Evolutionary conservation across 805 yeast species (phyloP).

Genomic region (Hanseniaspora thailandica): DNA sequence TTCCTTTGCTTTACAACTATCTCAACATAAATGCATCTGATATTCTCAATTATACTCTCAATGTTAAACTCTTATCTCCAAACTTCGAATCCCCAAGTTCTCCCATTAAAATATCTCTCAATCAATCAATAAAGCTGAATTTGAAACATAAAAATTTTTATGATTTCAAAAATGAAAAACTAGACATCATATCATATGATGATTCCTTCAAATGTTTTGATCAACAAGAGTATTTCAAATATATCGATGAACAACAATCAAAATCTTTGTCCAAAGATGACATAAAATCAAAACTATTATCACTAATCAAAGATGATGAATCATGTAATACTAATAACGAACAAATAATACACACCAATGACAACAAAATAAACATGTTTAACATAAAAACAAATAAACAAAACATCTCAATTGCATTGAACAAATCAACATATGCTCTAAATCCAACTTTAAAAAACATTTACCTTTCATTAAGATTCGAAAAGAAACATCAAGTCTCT

Average conservation of each 20-base stretch:
- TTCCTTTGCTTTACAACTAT: slow-evolving; percentile 4
- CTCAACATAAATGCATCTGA: neutral
- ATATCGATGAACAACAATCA: neutral
- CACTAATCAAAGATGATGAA: neutral
- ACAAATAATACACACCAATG: neutral
- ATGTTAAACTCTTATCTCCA: slow-evolving; percentile 1
- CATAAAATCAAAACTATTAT: neutral
- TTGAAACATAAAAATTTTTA: neutral
- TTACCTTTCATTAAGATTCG: neutral
- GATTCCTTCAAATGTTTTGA: neutral
- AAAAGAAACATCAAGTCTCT: neutral
- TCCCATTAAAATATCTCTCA: neutral
- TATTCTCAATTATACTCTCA: neutral
- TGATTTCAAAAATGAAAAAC: neutral
- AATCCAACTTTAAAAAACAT: neutral
- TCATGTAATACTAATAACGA: neutral
- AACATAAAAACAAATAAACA: slow-evolving; percentile 5
- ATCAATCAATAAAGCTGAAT: neutral
- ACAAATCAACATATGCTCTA: neutral
- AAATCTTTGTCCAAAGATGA: neutral
- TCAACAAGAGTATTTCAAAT: neutral
- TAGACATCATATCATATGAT: neutral
- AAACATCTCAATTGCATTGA: neutral
- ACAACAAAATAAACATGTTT: neutral
- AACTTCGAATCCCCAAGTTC: neutral